Percentiles rank a stretch among this genome's conserved stretches.
Evolutionary conservation across 805 yeast genomes (phyloP).

Genomic region (Metschnikowia lochheadii): DNA sequence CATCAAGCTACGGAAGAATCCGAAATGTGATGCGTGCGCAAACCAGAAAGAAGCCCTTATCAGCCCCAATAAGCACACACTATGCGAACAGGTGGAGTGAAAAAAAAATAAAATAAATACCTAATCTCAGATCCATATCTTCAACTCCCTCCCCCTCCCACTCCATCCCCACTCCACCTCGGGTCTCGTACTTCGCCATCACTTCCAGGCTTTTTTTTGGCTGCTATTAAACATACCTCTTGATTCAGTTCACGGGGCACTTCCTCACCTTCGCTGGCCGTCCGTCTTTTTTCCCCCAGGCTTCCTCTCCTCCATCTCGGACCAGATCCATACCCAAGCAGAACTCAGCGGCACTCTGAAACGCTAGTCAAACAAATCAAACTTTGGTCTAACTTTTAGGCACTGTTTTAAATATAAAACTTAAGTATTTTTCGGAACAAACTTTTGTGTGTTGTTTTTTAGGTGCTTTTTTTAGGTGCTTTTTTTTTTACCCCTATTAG

Average conservation of each 20-base stretch:
- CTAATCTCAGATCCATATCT: not conserved
- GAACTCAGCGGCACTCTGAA: not conserved
- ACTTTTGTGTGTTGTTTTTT: too few species aligned
- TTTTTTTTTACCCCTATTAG: too few species aligned
- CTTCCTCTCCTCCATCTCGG: not conserved
- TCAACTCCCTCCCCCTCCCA: not conserved
- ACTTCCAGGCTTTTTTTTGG: not conserved
- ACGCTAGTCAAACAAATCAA: too few species aligned
- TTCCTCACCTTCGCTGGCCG: not conserved
- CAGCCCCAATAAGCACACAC: constrained; percentile 12
- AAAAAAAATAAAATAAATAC: constrained; percentile 10
- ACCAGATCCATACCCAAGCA: not conserved
- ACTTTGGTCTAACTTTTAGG: too few species aligned
- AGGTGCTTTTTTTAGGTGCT: too few species aligned
- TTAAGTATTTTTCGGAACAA: too few species aligned
- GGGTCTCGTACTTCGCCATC: not conserved
- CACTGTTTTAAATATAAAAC: too few species aligned
- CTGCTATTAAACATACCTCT: constrained; percentile 8
- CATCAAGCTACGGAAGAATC: too few species aligned
- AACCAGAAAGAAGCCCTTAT: constrained; percentile 13
- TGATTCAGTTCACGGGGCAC: constrained; percentile 20
- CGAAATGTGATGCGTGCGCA: not conserved
- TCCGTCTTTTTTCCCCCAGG: not conserved
- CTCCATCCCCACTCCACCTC: not conserved
- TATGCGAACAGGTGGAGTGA: constrained; percentile 4